A percentile compares a stretch with the other conserved stretches of the same genome.
Conservation (phyloP, 805 yeast species). For the Myxozyma monticola region DNA sequence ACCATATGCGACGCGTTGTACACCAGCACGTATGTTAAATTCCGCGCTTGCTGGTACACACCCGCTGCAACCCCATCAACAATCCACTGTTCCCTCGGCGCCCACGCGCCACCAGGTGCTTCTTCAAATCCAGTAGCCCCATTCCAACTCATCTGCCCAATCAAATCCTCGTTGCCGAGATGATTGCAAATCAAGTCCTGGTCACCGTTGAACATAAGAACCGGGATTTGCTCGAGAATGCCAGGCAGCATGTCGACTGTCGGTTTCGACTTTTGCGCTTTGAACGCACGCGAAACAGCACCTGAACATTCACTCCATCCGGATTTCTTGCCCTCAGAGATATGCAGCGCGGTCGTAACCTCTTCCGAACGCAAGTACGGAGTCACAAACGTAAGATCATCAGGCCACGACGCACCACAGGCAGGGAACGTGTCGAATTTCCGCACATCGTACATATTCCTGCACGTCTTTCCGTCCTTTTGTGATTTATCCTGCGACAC, state of each 20-base stretch:
- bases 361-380: constrained; percentile 50
- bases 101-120: constrained; percentile 33
- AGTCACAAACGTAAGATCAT: constrained; percentile 50
- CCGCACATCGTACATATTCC: constrained; percentile 81
- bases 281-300: constrained; percentile 54
- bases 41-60: constrained; percentile 55
- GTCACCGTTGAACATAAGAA: constrained; percentile 82
- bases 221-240: constrained; percentile 56
- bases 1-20: constrained; percentile 90
- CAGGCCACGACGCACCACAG: constrained; percentile 95
- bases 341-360: constrained; percentile 55
- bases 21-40: constrained; percentile 73
- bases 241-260: constrained; percentile 67
- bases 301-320: constrained; percentile 81
- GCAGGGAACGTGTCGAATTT: constrained; percentile 72
- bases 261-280: constrained; percentile 56
- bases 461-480: constrained; percentile 50
- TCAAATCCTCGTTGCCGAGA: constrained; percentile 68
- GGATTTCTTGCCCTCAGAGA: constrained; percentile 40
- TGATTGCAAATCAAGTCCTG: constrained; percentile 87
- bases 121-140: constrained; percentile 45
- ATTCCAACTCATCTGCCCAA: constrained; percentile 64
- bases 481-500: constrained; percentile 25
- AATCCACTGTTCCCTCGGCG: constrained; percentile 46
- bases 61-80: constrained; percentile 49